These are phyloP conservation scores for Melanomma pulvis-pyrius DNA, from an alignment of 495 filamentous ascomycete species.

Conservation along the genomic window DNA sequence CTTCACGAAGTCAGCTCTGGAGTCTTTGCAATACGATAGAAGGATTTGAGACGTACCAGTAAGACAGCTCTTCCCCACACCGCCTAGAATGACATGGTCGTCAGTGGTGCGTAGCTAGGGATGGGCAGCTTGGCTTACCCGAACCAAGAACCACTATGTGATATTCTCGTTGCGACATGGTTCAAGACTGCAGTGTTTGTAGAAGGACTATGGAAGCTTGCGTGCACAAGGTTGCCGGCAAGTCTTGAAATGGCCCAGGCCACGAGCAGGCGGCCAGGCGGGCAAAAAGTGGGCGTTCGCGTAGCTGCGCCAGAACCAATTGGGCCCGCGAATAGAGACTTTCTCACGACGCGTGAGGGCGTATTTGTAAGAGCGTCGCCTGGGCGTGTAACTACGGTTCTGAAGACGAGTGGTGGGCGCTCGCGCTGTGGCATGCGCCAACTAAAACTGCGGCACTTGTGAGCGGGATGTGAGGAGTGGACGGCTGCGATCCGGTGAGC, in stretches of 20 bases:
- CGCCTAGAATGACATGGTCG: conserved; percentile 59
- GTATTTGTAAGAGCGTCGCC: conserved; percentile 10
- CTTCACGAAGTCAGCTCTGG: conserved; percentile 53
- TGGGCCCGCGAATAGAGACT: not conserved
- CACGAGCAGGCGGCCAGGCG: conserved; percentile 31
- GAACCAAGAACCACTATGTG: conserved; percentile 90
- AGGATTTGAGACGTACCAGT: conserved; percentile 68
- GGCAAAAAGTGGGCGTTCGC: conserved; percentile 27
- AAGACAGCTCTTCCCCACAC: conserved; percentile 96
- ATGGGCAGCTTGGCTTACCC: conserved; percentile 56
- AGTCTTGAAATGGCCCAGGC: conserved; percentile 13
- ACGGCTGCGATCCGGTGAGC: not conserved
- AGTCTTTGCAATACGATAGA: not conserved
- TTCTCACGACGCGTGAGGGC: conserved; percentile 16
- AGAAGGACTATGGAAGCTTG: not conserved
- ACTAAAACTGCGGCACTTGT: conserved; percentile 29
- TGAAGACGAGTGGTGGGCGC: conserved; percentile 21
- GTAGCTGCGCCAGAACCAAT: conserved; percentile 32
- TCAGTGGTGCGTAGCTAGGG: conserved; percentile 10
- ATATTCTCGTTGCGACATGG: conserved; percentile 62
- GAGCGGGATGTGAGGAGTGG: conserved; percentile 17
- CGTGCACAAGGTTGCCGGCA: conserved; percentile 15
- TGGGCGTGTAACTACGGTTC: conserved; percentile 24
- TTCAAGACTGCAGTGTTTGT: conserved; percentile 9
- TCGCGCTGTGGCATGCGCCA: conserved; percentile 20